Evolutionary conservation across 2,329 filamentous ascomycete genomes (phyloP).

Genomic region (Ascomycota sp.): DNA sequence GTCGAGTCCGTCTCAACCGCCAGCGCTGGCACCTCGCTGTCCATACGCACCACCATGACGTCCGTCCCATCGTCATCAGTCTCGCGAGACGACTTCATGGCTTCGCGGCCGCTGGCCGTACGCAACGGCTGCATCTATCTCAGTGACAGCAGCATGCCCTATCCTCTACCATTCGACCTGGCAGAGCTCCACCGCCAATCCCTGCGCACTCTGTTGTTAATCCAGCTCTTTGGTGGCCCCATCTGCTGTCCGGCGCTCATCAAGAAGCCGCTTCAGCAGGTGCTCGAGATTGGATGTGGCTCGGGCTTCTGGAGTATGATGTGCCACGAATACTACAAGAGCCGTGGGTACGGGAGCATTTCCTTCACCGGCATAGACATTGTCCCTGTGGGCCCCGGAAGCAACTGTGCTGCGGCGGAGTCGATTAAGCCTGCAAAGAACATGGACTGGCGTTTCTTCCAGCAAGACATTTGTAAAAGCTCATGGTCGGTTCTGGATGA

Average conservation of each 20-base stretch:
- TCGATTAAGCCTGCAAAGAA: conserved; percentile 40
- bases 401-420: conserved; percentile 9
- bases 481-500: conserved; percentile 62
- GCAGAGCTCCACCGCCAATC: conserved; percentile 75
- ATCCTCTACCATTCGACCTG: conserved; percentile 78
- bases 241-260: conserved; percentile 51
- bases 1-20: conserved; percentile 26
- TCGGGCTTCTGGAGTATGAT: conserved; percentile 78
- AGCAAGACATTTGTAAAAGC: conserved; percentile 59
- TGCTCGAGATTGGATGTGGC: conserved; percentile 77
- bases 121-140: conserved; percentile 71
- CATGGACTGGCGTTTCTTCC: conserved; percentile 74
- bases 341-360: conserved; percentile 46
- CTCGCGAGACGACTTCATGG: conserved; percentile 14
- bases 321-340: conserved; percentile 61
- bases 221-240: conserved; percentile 62
- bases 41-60: conserved; percentile 24
- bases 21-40: conserved; percentile 21
- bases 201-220: conserved; percentile 60
- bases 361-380: conserved; percentile 72
- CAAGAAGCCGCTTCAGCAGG: conserved; percentile 48
- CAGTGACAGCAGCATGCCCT: conserved; percentile 48
- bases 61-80: conserved; percentile 24
- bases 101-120: conserved; percentile 38
- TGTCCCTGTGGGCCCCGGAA: conserved; percentile 40